Evolutionary conservation across 495 filamentous ascomycete genomes (phyloP).

Genomic region (Aspergillus nidulans): DNA sequence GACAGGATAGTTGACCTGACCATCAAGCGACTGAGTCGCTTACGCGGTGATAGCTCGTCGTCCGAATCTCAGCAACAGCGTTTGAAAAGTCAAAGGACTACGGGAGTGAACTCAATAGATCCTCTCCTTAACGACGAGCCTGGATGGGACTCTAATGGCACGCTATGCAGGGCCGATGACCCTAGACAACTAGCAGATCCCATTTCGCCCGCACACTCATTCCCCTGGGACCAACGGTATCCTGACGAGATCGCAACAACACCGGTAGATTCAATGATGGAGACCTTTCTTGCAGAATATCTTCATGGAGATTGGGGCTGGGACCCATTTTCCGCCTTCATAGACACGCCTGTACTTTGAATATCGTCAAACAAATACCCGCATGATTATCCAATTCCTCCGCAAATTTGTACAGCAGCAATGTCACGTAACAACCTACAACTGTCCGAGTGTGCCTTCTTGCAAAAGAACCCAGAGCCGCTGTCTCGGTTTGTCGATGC

Average conservation of each 20-base stretch:
- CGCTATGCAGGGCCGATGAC: background rate
- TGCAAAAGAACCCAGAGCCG: no score
- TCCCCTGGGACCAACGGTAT: background rate
- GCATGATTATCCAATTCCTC: no score
- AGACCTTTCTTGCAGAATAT: slow-evolving; percentile 21
- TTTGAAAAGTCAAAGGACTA: background rate
- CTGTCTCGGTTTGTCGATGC: no score
- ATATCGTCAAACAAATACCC: background rate
- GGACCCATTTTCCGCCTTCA: slow-evolving; percentile 21
- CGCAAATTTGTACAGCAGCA: background rate
- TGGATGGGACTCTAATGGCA: background rate
- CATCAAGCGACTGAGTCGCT: slow-evolving; percentile 16
- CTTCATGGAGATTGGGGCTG: slow-evolving; percentile 25
- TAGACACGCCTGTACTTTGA: background rate
- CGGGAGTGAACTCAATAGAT: background rate
- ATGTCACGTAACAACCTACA: no score
- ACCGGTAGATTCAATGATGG: slow-evolving; percentile 19
- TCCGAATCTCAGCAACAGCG: background rate
- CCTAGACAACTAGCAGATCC: background rate
- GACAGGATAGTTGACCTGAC: slow-evolving; percentile 24
- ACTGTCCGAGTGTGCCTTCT: no score
- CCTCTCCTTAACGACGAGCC: background rate
- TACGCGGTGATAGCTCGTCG: background rate
- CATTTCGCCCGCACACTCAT: background rate
- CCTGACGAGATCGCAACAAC: background rate